Base-by-base conservation (phyloP, 2,329 filamentous ascomycete genomes). In the Leptographium lundbergii region DNA sequence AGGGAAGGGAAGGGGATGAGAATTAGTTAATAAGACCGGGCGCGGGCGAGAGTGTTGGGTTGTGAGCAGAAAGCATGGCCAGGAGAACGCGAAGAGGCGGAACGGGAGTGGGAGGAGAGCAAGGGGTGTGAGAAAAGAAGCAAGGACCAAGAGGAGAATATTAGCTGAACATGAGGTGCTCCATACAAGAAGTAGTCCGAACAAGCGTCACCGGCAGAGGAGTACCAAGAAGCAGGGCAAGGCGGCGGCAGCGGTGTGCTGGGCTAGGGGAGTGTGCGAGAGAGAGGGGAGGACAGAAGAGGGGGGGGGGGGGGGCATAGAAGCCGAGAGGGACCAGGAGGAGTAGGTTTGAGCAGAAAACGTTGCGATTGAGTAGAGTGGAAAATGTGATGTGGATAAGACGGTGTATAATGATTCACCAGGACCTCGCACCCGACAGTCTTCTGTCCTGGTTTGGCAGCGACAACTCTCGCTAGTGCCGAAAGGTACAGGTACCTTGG, bases 11-110 rank as follows among this genome's bases (percentile, higher is more conserved):
- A 47, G 54, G 60, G 56, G 56, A 56, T 53, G 51, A 54, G 54
- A 54, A 57, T 57, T 32, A 61, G 54, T 60, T 51, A 53, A 52
- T 50, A 60, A 36, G 22, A 56, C 22, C 22, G 29, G 14, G 36
- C 14, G 11, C 27, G n/a, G 39, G 39, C 39, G 25, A 47, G 34
- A 27, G n/a, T 19, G n/a, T 24, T 19, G 19, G 34, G 53, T 13
- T n/a, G n/a, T 10, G 25, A 54, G 51, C 32, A 39, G 29, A 13
- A 34, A 53, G 51, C 51, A 53, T 53, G 51, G 22, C 32, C n/a
- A 39, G n/a, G 36, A 34, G 32, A 53, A 34, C 42, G 24, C 19
- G 47, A 25, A 51, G 27, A 27, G 22, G 36, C 22, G 34, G 52
- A 53, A 45, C 36, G 58, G 39, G 39, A 42, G 51, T 50, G 52